Evolutionary conservation across 2,329 filamentous ascomycete genomes (phyloP).

Genomic region (Arthrobotrys sinensis): DNA sequence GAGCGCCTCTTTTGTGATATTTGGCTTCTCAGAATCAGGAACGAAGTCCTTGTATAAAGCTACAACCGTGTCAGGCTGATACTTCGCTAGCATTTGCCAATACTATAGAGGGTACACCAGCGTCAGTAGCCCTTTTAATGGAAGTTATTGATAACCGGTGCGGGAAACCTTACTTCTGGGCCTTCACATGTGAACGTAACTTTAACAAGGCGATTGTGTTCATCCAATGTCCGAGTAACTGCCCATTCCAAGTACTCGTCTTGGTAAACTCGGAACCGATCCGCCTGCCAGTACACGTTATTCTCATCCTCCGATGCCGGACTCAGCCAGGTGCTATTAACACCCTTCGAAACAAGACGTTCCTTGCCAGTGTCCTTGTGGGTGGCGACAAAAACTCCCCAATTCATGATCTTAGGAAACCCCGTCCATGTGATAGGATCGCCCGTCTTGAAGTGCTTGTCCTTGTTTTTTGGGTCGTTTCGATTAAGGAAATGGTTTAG

Average conservation of each 20-base stretch:
- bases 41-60: conserved; percentile 46
- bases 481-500: conserved; percentile 25
- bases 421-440: conserved; percentile 5
- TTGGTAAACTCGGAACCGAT: conserved; percentile 28
- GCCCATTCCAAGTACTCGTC: conserved; percentile 61
- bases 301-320: conserved; percentile 7
- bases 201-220: conserved; percentile 19
- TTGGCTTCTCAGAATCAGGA: conserved; percentile 24
- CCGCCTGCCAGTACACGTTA: conserved; percentile 29
- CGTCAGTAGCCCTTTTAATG: neutral
- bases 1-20: conserved; percentile 57
- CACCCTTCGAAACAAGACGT: neutral
- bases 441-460: neutral
- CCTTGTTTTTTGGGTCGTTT: conserved; percentile 7
- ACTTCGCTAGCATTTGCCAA: conserved; percentile 38
- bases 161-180: conserved; percentile 39
- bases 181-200: conserved; percentile 60
- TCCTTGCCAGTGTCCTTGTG: neutral
- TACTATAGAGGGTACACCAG: conserved; percentile 29
- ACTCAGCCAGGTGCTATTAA: neutral
- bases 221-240: conserved; percentile 28
- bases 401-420: conserved; percentile 34
- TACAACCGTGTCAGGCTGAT: conserved; percentile 51
- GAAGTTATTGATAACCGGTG: too few species aligned
- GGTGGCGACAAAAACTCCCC: conserved; percentile 4